phyloP scores from a whole-genome alignment of 2,329 filamentous ascomycete species.

The Aspergillus calidoustus region DNA sequence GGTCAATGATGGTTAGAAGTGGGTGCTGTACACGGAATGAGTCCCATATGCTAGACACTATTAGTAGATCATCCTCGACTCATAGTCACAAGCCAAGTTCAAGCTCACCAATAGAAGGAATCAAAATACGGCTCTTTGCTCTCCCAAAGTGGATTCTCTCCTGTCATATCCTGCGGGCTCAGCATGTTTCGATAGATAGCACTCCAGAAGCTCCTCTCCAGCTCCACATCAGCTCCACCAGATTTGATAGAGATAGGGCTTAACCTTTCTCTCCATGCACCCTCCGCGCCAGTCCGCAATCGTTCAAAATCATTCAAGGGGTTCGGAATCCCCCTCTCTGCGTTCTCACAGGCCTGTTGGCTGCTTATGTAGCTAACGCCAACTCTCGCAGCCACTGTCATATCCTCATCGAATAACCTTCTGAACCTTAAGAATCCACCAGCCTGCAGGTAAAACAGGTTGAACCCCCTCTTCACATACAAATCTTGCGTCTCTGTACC shows the following conservation, averaged over 20 bases:
- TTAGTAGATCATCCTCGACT: slow-evolving; percentile 13
- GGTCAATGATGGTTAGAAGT: slow-evolving; percentile 71
- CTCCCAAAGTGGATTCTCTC: slow-evolving; percentile 70
- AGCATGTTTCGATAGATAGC: slow-evolving; percentile 73
- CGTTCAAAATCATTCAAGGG: slow-evolving; percentile 64
- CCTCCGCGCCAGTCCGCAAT: slow-evolving; percentile 57
- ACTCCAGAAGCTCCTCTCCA: slow-evolving; percentile 66
- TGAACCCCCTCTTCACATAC: slow-evolving; percentile 60
- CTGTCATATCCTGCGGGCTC: slow-evolving; percentile 73
- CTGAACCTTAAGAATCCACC: slow-evolving; percentile 68
- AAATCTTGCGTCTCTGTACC: slow-evolving; percentile 57
- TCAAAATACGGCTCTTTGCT: slow-evolving; percentile 72
- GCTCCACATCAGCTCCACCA: slow-evolving; percentile 36
- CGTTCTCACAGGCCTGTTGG: slow-evolving; percentile 68
- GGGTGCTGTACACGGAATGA: slow-evolving; percentile 71
- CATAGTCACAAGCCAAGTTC: too few species aligned
- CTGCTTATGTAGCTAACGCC: slow-evolving; percentile 71
- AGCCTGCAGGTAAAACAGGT: slow-evolving; percentile 61
- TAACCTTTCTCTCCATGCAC: slow-evolving; percentile 64
- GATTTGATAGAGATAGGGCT: slow-evolving; percentile 40
- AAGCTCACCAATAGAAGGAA: slow-evolving; percentile 68
- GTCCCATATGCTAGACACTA: slow-evolving; percentile 63
- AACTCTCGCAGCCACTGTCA: slow-evolving; percentile 64
- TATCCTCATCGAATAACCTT: slow-evolving; percentile 39
- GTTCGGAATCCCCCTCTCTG: slow-evolving; percentile 67